Evolutionary conservation across 1,284 basidiomycete genomes (phyloP).

Genomic region (Sanguinoderma infundibulare): DNA sequence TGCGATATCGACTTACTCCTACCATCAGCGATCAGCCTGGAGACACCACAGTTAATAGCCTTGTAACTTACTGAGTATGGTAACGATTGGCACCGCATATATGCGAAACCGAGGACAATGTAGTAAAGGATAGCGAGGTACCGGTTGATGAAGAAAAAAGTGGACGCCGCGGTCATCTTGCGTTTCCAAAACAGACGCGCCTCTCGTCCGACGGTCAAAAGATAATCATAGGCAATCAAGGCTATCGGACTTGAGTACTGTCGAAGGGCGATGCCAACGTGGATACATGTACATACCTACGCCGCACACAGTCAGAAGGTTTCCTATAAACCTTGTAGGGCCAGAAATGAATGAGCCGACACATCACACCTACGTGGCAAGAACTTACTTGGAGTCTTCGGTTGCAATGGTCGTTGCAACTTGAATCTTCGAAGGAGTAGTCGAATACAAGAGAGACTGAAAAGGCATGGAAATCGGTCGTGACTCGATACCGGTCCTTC

Average conservation of each 20-base stretch:
- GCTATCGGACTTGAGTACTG: background rate
- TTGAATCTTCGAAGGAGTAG: no score
- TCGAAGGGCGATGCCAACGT: background rate
- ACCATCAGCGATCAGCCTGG: background rate
- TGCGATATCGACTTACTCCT: background rate
- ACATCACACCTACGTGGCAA: no score
- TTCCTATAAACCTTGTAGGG: background rate
- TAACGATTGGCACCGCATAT: background rate
- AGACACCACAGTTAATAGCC: no score
- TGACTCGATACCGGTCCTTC: no score
- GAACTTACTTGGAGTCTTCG: background rate
- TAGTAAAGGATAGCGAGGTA: background rate
- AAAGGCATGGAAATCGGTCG: no score
- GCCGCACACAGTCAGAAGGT: background rate
- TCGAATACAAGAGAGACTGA: no score
- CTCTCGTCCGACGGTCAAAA: conserved; percentile 7
- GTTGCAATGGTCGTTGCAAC: background rate
- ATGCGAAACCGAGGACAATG: background rate
- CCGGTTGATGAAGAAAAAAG: conserved; percentile 7
- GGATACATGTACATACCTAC: background rate
- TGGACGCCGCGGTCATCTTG: background rate
- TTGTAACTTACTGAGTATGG: background rate
- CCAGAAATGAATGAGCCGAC: no score
- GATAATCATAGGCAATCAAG: conserved; percentile 6
- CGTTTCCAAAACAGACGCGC: conserved; percentile 7